Evolutionary conservation across 148 eudicot genomes (phyloP), one percentile per base, ranked within the genome.

Genomic region (Rhododendron ferrugineum): DNA sequence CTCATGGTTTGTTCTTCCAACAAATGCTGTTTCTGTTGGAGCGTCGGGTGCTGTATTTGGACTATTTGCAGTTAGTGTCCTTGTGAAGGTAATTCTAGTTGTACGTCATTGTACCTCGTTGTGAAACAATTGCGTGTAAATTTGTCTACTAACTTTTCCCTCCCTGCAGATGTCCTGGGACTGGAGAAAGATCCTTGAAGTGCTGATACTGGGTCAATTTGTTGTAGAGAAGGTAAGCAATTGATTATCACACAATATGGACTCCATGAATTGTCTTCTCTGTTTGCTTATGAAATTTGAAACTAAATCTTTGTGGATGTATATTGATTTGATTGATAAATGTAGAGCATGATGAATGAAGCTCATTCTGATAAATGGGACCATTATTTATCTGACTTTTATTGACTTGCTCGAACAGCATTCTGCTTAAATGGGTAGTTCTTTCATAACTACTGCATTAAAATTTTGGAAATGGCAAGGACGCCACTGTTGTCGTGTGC

Each of bases 121-220:
- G 26, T 78, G 72, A 47, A 56, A 66, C 54, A 42, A 80, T 14
- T 22, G 62, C 0, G 40, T 11, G 18, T 68, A 66, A 28, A 64
- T 62, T 81, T 52, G 56, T 73, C 58, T 84, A 87, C 80, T 26
- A 81, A 36, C 83, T 83, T 70, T 23, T 46, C 60, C 60, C 73
- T 77, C 72, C 80, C 81, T 89, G 88, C 90, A 97, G 99, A 93
- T 97, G 94, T 97, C 99, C 3, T 92, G 95, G 95, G 99, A 97
- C 89, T 97, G 99, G 98, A 92, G 99, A 86, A 97, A 95, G 92
- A 97, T 95, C 80, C 98, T 97, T 58, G 99, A 97, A 91, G 99
- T 94, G 73, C 95, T 97, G 85, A 93, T 97, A 88, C 86, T 97
- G 86, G 99, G 99, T n/a, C 99, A 97, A 84, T 97, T 97, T 88